Percentiles rank a stretch among this genome's conserved stretches.
phyloP scores from a whole-genome alignment of 2,329 filamentous ascomycete genomes.

The Emericellopsis atlantica region DNA sequence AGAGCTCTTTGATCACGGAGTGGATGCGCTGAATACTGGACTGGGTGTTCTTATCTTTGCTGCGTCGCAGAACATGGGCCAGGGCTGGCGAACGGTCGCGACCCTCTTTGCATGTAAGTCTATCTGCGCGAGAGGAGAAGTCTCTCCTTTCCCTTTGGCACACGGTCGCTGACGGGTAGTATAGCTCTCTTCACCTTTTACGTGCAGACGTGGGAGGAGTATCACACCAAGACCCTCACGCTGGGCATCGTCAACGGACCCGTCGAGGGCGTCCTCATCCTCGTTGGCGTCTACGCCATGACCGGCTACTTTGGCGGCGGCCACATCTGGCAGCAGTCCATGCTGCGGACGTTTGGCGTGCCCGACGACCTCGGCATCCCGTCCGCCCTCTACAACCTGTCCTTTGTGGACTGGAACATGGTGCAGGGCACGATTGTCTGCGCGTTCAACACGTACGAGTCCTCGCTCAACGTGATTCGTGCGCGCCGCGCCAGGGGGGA shows the following conservation, averaged over 20 bases:
- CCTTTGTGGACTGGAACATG: conserved; percentile 89
- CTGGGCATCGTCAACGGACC: conserved; percentile 87
- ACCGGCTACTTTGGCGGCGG: conserved; percentile 80
- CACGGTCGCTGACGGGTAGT: neutral
- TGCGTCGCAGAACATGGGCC: conserved; percentile 82
- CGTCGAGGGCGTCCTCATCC: conserved; percentile 82
- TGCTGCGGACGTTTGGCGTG: conserved; percentile 60
- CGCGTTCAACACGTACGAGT: conserved; percentile 72
- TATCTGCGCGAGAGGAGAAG: conserved; percentile 1
- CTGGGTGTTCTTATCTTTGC: conserved; percentile 88
- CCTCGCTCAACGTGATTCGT: conserved; percentile 71
- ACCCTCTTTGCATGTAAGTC: conserved; percentile 67
- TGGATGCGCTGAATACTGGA: conserved; percentile 93
- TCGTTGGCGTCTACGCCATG: conserved; percentile 69
- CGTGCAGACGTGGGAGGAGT: conserved; percentile 98
- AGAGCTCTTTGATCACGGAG: conserved; percentile 94
- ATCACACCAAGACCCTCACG: conserved; percentile 92
- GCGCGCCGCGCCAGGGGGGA: conserved; percentile 65
- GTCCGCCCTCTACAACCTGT: conserved; percentile 58
- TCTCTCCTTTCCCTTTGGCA: neutral
- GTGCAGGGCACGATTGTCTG: conserved; percentile 73
- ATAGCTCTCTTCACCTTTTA: conserved; percentile 87
- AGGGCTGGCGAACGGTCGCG: conserved; percentile 79
- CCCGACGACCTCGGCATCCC: conserved; percentile 47
- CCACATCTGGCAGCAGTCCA: conserved; percentile 83